Percentiles rank a stretch among this genome's conserved stretches.
Conservation (phyloP, 371 early-diverging fungal genomes). For the Mucor racemosus region DNA sequence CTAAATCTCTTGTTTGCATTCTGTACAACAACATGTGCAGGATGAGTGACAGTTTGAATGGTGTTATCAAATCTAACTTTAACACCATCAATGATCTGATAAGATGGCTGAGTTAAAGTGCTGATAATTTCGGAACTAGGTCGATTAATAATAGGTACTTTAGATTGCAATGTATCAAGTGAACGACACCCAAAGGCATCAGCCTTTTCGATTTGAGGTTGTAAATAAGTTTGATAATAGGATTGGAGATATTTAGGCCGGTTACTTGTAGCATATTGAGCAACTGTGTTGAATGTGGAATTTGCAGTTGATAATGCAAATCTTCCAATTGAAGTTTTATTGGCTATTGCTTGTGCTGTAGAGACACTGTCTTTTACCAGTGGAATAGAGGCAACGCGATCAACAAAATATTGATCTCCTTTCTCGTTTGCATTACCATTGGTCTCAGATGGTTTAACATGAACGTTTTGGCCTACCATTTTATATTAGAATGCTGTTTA, state of each 20-base stretch:
- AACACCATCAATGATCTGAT: slow-evolving; percentile 33
- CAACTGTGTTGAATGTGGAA: slow-evolving; percentile 45
- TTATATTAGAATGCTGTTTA: neutral
- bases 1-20: slow-evolving; percentile 51
- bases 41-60: slow-evolving; percentile 47
- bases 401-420: slow-evolving; percentile 35
- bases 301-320: slow-evolving; percentile 55
- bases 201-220: slow-evolving; percentile 59
- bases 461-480: slow-evolving; percentile 29
- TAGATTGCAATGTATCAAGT: slow-evolving; percentile 64
- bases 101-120: slow-evolving; percentile 47
- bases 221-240: slow-evolving; percentile 54
- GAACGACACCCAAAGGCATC: slow-evolving; percentile 72
- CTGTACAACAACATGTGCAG: slow-evolving; percentile 49
- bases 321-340: slow-evolving; percentile 56
- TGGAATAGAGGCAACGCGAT: slow-evolving; percentile 66
- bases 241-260: slow-evolving; percentile 52
- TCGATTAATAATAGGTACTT: slow-evolving; percentile 66
- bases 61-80: slow-evolving; percentile 47
- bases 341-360: slow-evolving; percentile 56
- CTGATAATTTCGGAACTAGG: slow-evolving; percentile 65
- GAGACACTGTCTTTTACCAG: slow-evolving; percentile 64
- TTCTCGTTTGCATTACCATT: slow-evolving; percentile 23
- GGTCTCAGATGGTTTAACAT: slow-evolving; percentile 34
- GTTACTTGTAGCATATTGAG: slow-evolving; percentile 17